Evolutionary conservation across 2,329 filamentous ascomycete genomes (phyloP), one percentile per base, ranked within the genome.

Genomic region (Polychaeton citri): DNA sequence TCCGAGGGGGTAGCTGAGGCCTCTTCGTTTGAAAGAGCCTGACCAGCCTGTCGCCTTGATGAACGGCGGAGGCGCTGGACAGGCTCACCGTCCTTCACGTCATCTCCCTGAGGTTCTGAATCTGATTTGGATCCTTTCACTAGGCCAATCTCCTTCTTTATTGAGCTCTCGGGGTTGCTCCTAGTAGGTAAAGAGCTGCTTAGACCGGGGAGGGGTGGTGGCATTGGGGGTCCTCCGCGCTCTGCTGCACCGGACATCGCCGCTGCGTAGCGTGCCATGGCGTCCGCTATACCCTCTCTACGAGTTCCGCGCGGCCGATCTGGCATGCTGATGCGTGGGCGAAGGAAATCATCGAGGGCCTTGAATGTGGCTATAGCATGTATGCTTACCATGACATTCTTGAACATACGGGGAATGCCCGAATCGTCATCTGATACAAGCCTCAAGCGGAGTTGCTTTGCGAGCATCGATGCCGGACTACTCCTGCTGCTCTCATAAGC

Each of bases 341-440:
- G 79, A 30, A 98, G 69, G 57, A 96, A 98, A 55, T 98, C 90
- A 53, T 96, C 90, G 17, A 98, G 65, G 0, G 88, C 83, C 58
- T 95, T 96, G 66, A 98, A 96, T 0, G 87, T 96, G 2, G 90
- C 88, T 51, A 98, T 96, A 12, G 90, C 90, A 57, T 98, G 90
- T 38, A 98, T 98, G 0, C 86, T 93, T 1, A 98, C 90, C 81
- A 95, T 95, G 43, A 98, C 92, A 47, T 88, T 94, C 16, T 83
- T 75, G 54, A 93, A 96, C 0, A 80, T 70, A 21, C 78, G 72
- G 13, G 90, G 90, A 40, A 98, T 90, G 33, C 90, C 83, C 1
- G 86, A 88, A 32, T 87, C 80, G 1, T 92, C 87, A 46, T 93
- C 87, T 2, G 90, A 88, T 24, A 87, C 74, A 21, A 98, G 69